Conservation (phyloP, 768 basidiomycete species). For the Neoboletus subvelutipes region DNA sequence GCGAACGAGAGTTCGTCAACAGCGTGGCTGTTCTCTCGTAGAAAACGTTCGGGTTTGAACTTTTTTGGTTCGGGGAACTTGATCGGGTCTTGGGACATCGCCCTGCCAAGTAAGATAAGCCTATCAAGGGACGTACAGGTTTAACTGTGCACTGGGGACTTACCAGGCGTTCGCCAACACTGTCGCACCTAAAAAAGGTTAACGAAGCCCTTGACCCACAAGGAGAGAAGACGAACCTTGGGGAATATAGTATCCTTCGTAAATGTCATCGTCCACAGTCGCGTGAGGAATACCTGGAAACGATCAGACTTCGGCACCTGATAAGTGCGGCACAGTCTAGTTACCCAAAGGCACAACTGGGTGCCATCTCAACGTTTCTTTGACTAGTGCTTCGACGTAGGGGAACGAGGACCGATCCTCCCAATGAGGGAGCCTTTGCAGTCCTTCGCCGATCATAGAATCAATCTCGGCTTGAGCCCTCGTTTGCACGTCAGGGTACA, state of each 20-base stretch:
- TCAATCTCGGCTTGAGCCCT: constrained; percentile 21
- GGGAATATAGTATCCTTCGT: constrained; percentile 50
- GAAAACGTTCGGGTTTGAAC: constrained; percentile 40
- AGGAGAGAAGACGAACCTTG: constrained; percentile 35
- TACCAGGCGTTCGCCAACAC: constrained; percentile 23
- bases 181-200: constrained; percentile 17
- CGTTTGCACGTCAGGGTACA: constrained; percentile 27
- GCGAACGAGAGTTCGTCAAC: constrained; percentile 21
- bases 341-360: constrained; percentile 15
- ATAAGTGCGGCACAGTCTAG: neutral
- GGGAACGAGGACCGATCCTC: constrained; percentile 22
- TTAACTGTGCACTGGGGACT: neutral
- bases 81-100: constrained; percentile 37
- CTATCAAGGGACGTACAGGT: neutral
- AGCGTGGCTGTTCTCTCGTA: constrained; percentile 8
- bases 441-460: constrained; percentile 14
- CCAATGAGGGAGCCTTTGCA: constrained; percentile 22
- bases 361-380: constrained; percentile 29
- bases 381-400: constrained; percentile 22
- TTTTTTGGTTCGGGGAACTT: constrained; percentile 38
- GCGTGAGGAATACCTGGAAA: constrained; percentile 31
- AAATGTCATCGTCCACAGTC: constrained; percentile 40
- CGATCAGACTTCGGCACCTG: neutral
- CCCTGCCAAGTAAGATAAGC: constrained; percentile 16
- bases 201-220: neutral